Evolutionary conservation across 176 grass and related monocot genomes (phyloP).

Genomic region (Oryza officinalis): DNA sequence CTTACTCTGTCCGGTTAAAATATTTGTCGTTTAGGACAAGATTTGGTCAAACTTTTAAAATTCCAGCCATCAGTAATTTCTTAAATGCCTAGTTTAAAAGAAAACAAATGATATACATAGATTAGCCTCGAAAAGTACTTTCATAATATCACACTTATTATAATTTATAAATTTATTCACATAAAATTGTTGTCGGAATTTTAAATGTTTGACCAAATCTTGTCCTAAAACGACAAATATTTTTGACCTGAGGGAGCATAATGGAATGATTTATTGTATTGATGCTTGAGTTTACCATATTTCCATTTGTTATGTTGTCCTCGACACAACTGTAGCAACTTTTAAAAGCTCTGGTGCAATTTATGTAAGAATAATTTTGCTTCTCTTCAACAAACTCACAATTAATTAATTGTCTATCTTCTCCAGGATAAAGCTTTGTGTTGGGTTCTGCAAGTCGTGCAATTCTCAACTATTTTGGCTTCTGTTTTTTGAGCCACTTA

Average conservation of each 20-base stretch:
- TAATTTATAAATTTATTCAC: too few species aligned
- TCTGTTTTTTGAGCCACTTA: slow-evolving; percentile 90
- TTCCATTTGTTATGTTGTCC: not conserved
- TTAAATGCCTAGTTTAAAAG: too few species aligned
- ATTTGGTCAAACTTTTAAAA: too few species aligned
- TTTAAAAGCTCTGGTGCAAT: slow-evolving; percentile 22
- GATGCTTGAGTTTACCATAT: not conserved
- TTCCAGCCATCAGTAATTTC: too few species aligned
- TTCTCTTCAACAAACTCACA: slow-evolving; percentile 38
- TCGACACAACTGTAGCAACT: not conserved
- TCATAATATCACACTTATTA: too few species aligned
- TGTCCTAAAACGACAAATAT: too few species aligned
- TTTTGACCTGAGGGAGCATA: not conserved
- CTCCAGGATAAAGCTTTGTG: slow-evolving; percentile 89
- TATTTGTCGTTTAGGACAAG: too few species aligned
- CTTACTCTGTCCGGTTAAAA: too few species aligned
- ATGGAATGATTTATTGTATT: not conserved
- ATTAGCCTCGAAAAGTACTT: too few species aligned
- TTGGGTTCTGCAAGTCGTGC: slow-evolving; percentile 64
- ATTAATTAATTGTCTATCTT: slow-evolving; percentile 21
- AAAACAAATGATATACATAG: too few species aligned
- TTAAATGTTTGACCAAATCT: too few species aligned
- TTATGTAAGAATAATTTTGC: slow-evolving; percentile 1
- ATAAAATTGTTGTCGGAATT: too few species aligned
- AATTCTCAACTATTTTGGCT: slow-evolving; percentile 89